Base-by-base conservation (phyloP, 2,329 filamentous ascomycete genomes). In the Epichloe uncinata region DNA sequence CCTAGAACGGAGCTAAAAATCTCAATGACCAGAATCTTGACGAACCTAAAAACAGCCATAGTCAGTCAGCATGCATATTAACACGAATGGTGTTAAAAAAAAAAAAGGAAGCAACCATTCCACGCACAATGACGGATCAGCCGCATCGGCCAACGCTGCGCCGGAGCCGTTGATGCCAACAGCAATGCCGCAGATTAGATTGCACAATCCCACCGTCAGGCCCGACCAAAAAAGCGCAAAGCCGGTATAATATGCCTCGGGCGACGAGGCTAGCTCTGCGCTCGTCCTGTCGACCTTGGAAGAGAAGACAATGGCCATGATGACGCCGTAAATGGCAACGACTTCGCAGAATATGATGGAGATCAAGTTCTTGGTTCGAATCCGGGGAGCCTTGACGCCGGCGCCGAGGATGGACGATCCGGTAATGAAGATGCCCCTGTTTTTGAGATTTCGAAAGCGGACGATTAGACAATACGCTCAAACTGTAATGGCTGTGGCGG, bases 331-430 rank as follows among this genome's bases (percentile, higher is more conserved):
- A 69, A 98, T 98, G 69, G 93, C 93, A 63, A 98, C 93, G 64
- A 98, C 93, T 73, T 98, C 93, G 75, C 93, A 98, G 73, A 98
- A 98, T 72, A 98, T 97, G 70, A 98, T 98, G 62, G 91, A 97
- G 67, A 98, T 97, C 64, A 98, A 72, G 76, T 98, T 98, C 82
- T 98, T 98, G 56, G 93, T 98, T 67, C 93, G 87, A 71, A 98
- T 98, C 61, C 93, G 85, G 37, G 37, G 94, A 43, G 93, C 91
- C 69, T 87, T 91, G 64, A 98, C 93, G 73, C 93, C 93, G 60
- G 87, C 93, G 63, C 94, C 94, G 58, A 98, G 79, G 66, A 98
- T 98, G 52, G 93, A 95, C 52, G 90, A 94, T 60, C 94, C 94
- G 35, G 93, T 98, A 60, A 97, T 93, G 73, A 98, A 93, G 68